phyloP scores from a whole-genome alignment of 495 filamentous ascomycete genomes.

The Letharia columbiana region DNA sequence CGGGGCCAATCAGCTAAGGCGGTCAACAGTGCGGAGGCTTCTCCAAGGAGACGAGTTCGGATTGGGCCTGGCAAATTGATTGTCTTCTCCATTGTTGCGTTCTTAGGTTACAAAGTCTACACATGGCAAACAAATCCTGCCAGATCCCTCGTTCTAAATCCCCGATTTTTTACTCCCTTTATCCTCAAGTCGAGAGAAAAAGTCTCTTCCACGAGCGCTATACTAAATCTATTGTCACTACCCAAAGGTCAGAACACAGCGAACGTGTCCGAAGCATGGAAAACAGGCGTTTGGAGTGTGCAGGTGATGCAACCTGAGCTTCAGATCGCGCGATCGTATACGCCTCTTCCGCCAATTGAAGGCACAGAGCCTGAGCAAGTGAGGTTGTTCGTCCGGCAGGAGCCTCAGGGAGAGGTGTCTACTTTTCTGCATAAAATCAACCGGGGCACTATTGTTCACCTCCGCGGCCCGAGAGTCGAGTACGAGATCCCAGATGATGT shows the following conservation, averaged over 20 bases:
- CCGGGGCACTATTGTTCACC: constrained; percentile 53
- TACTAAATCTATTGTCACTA: constrained; percentile 47
- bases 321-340: constrained; percentile 83
- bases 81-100: constrained; percentile 7
- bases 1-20: neutral
- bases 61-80: constrained; percentile 23
- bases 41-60: neutral
- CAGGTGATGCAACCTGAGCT: constrained; percentile 90
- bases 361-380: constrained; percentile 33
- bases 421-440: constrained; percentile 57
- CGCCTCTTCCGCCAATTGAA: constrained; percentile 59
- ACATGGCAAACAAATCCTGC: constrained; percentile 19
- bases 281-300: constrained; percentile 67
- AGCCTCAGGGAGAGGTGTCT: constrained; percentile 54
- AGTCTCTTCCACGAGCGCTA: constrained; percentile 65
- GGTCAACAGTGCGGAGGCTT: neutral
- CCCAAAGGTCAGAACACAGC: constrained; percentile 33
- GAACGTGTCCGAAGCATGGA: constrained; percentile 45
- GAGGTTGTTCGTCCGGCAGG: constrained; percentile 47
- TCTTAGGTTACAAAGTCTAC: constrained; percentile 13
- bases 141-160: constrained; percentile 33
- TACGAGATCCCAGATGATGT: constrained; percentile 49
- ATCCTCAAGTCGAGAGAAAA: constrained; percentile 52
- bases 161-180: constrained; percentile 45
- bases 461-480: constrained; percentile 72